These are phyloP conservation scores for Pseudopyrenochaeta lycopersici DNA, from an alignment of 2,329 filamentous ascomycete genomes.

Conservation along the genomic window DNA sequence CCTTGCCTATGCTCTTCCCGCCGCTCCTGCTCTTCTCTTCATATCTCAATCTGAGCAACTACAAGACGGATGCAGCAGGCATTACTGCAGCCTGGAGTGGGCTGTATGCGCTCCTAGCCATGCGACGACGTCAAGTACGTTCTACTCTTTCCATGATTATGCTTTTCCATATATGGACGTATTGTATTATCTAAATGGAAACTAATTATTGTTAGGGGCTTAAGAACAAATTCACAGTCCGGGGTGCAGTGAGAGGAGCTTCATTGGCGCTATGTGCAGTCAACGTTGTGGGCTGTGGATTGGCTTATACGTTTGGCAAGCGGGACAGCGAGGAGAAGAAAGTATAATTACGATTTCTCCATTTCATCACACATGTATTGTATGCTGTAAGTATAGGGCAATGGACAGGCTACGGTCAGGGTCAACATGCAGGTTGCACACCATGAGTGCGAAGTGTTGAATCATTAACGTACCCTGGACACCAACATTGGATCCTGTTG, in stretches of 20 bases:
- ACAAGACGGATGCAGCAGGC: slow-evolving; percentile 70
- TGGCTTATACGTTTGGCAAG: slow-evolving; percentile 62
- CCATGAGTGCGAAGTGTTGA: too few relatives aligned
- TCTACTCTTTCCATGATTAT: not conserved
- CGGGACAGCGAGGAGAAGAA: slow-evolving; percentile 47
- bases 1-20: slow-evolving; percentile 72
- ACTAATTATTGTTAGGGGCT: slow-evolving; percentile 44
- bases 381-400: not conserved
- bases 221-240: slow-evolving; percentile 58
- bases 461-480: too few relatives aligned
- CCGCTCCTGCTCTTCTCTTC: slow-evolving; percentile 71
- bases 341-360: not conserved
- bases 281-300: slow-evolving; percentile 61
- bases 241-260: slow-evolving; percentile 62
- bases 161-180: not conserved
- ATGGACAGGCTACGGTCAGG: not conserved
- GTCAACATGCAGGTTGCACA: too few relatives aligned
- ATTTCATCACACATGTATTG: slow-evolving; percentile 6
- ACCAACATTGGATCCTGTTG: too few relatives aligned
- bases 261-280: slow-evolving; percentile 61
- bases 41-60: slow-evolving; percentile 71
- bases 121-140: slow-evolving; percentile 61
- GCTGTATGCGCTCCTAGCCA: slow-evolving; percentile 70
- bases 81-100: slow-evolving; percentile 72
- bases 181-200: not conserved